phyloP scores from a whole-genome alignment of 2,329 filamentous ascomycete genomes.

The Paracoccidioides brasiliensis region DNA sequence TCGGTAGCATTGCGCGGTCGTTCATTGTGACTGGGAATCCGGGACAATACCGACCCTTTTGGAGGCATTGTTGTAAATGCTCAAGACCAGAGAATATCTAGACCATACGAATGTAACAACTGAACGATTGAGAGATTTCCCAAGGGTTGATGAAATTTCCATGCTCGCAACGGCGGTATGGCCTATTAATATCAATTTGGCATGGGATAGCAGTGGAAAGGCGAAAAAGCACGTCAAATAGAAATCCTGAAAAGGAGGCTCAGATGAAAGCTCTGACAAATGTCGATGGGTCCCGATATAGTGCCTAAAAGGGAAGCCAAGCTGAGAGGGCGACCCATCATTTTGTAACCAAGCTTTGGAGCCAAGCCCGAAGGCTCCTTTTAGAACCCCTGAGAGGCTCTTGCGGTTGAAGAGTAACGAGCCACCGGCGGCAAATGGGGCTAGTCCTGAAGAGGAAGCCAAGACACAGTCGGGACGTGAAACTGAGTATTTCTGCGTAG shows the following conservation, averaged over 20 bases:
- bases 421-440: neutral
- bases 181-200: neutral
- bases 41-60: neutral
- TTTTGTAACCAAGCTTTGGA: neutral
- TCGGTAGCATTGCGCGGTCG: neutral
- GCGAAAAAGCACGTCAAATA: neutral
- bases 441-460: conserved; percentile 1
- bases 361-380: neutral
- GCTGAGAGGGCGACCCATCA: neutral
- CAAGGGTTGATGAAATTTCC: neutral
- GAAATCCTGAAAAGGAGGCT: neutral
- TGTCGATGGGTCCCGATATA: too few species aligned
- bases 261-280: too few species aligned
- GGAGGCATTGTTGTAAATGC: neutral
- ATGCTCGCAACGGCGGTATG: neutral
- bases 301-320: conserved; percentile 1
- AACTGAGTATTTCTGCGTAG: too few species aligned
- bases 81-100: neutral
- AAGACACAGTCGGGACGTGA: neutral
- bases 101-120: neutral
- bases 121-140: neutral
- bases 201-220: neutral
- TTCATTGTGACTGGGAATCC: neutral
- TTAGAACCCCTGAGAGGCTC: neutral
- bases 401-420: neutral